A percentile compares a stretch with the other conserved stretches of the same genome.
Evolutionary conservation across 495 filamentous ascomycete species (phyloP).

Genomic region (Aspergillus haitiensis): DNA sequence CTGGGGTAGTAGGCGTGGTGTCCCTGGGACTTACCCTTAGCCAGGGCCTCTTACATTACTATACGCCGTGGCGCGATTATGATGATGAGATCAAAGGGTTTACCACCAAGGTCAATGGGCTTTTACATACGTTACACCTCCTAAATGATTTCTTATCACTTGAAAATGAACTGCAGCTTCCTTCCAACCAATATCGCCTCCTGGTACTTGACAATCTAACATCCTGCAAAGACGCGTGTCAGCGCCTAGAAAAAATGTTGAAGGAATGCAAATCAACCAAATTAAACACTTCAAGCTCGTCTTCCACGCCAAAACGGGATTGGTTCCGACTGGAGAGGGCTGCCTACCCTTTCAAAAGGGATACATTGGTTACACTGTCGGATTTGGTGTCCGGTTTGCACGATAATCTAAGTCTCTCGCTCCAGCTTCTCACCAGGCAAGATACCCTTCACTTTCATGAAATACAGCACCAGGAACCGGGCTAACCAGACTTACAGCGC

Average conservation of each 20-base stretch:
- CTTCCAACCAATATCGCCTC: neutral
- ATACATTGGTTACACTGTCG: neutral
- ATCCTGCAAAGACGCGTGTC: constrained; percentile 1
- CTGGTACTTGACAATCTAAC: constrained; percentile 2
- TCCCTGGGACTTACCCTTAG: constrained; percentile 8
- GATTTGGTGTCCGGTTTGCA: neutral
- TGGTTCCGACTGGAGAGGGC: neutral
- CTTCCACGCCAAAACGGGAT: neutral
- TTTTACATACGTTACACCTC: neutral
- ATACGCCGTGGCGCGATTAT: neutral
- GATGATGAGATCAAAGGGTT: neutral
- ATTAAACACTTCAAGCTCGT: neutral
- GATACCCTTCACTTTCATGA: too few species aligned
- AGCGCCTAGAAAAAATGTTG: constrained; percentile 2
- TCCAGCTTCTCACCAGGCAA: neutral
- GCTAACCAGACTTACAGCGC: neutral
- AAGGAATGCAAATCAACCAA: neutral
- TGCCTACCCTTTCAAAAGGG: neutral
- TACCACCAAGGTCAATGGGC: neutral
- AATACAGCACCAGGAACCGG: too few species aligned
- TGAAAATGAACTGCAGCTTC: constrained; percentile 2
- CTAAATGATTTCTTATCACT: neutral
- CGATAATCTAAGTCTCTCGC: neutral
- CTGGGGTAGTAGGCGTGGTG: constrained; percentile 3
- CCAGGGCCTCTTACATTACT: constrained; percentile 1